Conservation (phyloP, 148 eudicot genomes). For the Dianthus caryophyllus region DNA sequence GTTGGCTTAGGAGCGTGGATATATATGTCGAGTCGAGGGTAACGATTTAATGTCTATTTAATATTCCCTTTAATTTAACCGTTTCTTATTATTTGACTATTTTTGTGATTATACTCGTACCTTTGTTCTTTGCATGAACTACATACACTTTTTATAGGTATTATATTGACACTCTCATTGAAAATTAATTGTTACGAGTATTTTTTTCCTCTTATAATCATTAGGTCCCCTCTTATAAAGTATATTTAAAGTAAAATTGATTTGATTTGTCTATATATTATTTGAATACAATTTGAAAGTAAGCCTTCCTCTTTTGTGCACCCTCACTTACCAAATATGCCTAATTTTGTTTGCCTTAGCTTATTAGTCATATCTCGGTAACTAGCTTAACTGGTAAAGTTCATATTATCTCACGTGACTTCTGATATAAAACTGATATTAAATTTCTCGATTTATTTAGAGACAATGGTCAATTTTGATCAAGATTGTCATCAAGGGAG, state of each 20-base stretch:
- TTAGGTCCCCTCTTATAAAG: slow-evolving; percentile 21
- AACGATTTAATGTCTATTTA: too few species aligned
- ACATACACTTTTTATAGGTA: not conserved
- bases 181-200: not conserved
- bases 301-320: not conserved
- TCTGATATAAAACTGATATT: too few species aligned
- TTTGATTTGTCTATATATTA: not conserved
- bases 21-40: too few species aligned
- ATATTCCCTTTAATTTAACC: too few species aligned
- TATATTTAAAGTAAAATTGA: slow-evolving; percentile 4
- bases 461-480: slow-evolving; percentile 24
- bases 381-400: not conserved
- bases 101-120: slow-evolving; percentile 24
- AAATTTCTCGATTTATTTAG: not conserved
- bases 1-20: too few species aligned
- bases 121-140: not conserved
- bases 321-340: slow-evolving; percentile 14
- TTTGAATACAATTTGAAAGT: too few species aligned
- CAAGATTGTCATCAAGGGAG: slow-evolving; percentile 12
- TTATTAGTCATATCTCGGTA: not conserved
- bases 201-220: not conserved
- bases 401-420: too few species aligned
- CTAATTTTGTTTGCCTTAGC: slow-evolving; percentile 13
- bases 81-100: too few species aligned
- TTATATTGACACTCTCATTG: not conserved